Percentiles rank a stretch among this genome's conserved stretches.
These are phyloP conservation scores for Amanita rimosa DNA, from an alignment of 768 basidiomycete species.

Conservation along the genomic window DNA sequence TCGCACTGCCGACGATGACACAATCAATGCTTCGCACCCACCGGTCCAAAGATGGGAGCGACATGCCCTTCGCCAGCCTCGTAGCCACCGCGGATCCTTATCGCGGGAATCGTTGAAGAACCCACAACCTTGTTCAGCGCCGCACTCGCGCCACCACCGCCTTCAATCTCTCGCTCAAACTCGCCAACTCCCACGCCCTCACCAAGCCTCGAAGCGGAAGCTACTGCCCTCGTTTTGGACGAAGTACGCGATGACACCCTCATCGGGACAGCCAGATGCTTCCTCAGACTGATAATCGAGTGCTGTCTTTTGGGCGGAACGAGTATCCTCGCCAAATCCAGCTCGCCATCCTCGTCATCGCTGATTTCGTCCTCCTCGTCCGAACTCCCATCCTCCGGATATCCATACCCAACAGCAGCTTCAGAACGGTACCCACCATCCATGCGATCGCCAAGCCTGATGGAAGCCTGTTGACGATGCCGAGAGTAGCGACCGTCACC, in stretches of 20 bases:
- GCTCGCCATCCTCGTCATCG: conserved; percentile 35
- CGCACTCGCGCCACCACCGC: conserved; percentile 4
- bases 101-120: conserved; percentile 3
- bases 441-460: conserved; percentile 4
- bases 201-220: conserved; percentile 3
- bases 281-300: conserved; percentile 62
- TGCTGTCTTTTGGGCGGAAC: conserved; percentile 63
- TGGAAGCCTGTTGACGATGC: conserved; percentile 3
- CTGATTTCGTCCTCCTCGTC: conserved; percentile 13
- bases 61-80: background rate
- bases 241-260: background rate
- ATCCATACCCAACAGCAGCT: background rate
- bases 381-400: conserved; percentile 2
- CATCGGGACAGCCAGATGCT: conserved; percentile 29
- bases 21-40: background rate
- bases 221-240: background rate
- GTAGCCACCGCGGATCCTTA: conserved; percentile 5
- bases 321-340: conserved; percentile 56
- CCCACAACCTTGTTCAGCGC: conserved; percentile 1
- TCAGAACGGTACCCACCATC: conserved; percentile 3
- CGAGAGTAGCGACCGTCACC: background rate
- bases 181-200: conserved; percentile 2
- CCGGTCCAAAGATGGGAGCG: background rate
- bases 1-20: background rate
- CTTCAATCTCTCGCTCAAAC: conserved; percentile 3